A percentile compares a stretch with the other conserved stretches of the same genome.
These are phyloP conservation scores for Herpetomonas tarakana DNA, from an alignment of 208 protist genomes.

Conservation along the genomic window DNA sequence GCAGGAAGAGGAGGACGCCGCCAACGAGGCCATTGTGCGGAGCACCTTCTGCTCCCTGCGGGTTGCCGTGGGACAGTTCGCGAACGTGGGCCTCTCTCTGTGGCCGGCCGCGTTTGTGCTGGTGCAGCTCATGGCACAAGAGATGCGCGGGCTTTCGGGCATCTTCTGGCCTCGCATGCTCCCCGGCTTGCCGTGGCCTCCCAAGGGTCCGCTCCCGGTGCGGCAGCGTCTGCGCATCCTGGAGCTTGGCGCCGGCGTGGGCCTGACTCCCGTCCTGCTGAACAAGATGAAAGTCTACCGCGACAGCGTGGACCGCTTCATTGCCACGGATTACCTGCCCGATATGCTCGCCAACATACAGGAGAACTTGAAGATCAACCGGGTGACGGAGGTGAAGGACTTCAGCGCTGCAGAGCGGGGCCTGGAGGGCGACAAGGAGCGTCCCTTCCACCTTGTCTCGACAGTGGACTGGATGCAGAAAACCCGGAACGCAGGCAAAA, in stretches of 20 bases:
- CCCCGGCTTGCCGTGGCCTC: neutral
- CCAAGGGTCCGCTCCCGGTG: neutral
- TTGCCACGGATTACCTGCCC: conserved; percentile 72
- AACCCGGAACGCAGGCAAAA: conserved; percentile 24
- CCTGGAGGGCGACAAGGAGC: conserved; percentile 23
- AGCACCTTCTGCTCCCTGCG: conserved; percentile 45
- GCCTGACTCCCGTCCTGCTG: conserved; percentile 58
- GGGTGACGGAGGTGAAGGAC: conserved; percentile 22
- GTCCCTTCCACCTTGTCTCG: conserved; percentile 31
- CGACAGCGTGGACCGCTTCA: conserved; percentile 31
- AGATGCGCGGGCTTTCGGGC: conserved; percentile 13
- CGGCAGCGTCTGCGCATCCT: conserved; percentile 50
- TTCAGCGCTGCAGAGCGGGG: conserved; percentile 18
- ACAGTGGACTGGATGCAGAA: conserved; percentile 66
- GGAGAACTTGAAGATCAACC: conserved; percentile 48
- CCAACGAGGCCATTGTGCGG: conserved; percentile 5
- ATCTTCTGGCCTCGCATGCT: conserved; percentile 6
- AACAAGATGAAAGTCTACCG: conserved; percentile 34
- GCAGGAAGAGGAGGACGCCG: conserved; percentile 6
- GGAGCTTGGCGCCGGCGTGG: conserved; percentile 75
- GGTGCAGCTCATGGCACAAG: conserved; percentile 64
- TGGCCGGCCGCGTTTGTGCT: conserved; percentile 81
- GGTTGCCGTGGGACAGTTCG: conserved; percentile 55
- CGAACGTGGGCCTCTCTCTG: conserved; percentile 75
- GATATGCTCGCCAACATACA: conserved; percentile 67